These are phyloP conservation scores for Acanthamoeba rhysodes DNA, from an alignment of 208 protist species.

Conservation along the genomic window DNA sequence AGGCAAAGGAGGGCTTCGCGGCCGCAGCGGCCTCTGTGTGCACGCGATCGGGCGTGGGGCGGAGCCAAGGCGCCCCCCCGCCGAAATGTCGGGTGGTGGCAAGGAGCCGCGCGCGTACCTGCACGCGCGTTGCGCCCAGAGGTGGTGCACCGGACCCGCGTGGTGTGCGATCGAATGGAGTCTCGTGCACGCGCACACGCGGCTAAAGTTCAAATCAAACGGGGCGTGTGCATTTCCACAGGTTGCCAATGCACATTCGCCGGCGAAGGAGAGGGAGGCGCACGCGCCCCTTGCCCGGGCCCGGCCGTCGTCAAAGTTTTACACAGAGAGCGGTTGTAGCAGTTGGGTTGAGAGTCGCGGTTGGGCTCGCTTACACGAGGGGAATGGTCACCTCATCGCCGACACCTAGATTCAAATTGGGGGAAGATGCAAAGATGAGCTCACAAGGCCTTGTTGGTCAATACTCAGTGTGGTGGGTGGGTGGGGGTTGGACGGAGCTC, in stretches of 20 bases:
- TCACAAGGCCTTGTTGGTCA: not conserved
- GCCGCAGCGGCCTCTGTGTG: not conserved
- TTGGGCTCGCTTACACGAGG: not conserved
- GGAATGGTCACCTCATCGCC: conserved; percentile 58
- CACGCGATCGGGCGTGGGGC: not conserved
- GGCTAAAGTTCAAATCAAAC: not conserved
- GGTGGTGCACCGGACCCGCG: too few relatives aligned
- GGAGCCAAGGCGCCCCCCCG: not conserved
- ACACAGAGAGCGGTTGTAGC: too few relatives aligned
- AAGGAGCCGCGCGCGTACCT: not conserved
- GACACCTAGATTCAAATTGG: not conserved
- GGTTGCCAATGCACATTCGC: conserved; percentile 35
- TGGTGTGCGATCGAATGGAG: too few relatives aligned
- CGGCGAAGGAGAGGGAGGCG: too few relatives aligned
- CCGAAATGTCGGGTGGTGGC: not conserved
- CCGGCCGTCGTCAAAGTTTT: not conserved
- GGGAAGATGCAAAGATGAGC: not conserved
- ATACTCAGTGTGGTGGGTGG: too few relatives aligned
- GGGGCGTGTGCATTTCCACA: conserved; percentile 5
- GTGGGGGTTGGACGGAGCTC: not conserved
- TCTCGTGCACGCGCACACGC: too few relatives aligned
- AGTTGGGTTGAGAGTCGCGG: too few relatives aligned
- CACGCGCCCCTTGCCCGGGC: too few relatives aligned
- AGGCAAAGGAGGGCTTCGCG: not conserved
- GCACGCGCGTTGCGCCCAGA: not conserved